Conservation (phyloP, 768 basidiomycete genomes). For the Russula olivacea region DNA sequence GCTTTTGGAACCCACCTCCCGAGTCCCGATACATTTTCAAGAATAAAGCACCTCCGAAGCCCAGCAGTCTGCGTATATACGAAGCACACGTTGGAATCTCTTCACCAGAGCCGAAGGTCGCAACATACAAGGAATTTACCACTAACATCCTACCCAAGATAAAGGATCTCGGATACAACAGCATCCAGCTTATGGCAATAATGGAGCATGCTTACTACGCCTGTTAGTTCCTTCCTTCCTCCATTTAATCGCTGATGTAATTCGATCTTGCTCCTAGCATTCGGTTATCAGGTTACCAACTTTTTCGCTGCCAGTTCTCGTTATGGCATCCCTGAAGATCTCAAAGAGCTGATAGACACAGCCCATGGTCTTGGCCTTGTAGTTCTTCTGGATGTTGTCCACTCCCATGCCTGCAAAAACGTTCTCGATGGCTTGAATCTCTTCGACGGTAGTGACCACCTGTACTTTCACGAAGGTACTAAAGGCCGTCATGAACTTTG, state of each 20-base stretch:
- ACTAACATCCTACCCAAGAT: conserved; percentile 79
- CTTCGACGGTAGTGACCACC: conserved; percentile 96
- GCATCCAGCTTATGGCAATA: conserved; percentile 96
- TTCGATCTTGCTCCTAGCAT: conserved; percentile 48
- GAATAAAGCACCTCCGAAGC: conserved; percentile 61
- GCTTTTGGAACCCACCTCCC: conserved; percentile 95
- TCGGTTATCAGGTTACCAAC: conserved; percentile 96
- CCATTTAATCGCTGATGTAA: conserved; percentile 1
- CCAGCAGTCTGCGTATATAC: conserved; percentile 73
- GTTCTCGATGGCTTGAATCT: conserved; percentile 90
- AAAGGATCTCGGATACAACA: conserved; percentile 88
- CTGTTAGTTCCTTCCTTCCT: conserved; percentile 47
- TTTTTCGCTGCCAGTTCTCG: conserved; percentile 97
- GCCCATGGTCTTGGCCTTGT: conserved; percentile 91
- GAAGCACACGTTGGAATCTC: conserved; percentile 99
- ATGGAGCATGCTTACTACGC: conserved; percentile 99
- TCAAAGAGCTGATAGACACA: conserved; percentile 91
- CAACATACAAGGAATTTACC: conserved; percentile 95
- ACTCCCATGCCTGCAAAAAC: conserved; percentile 98
- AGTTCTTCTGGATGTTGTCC: conserved; percentile 93
- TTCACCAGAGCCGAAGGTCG: conserved; percentile 78
- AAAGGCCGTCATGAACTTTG: conserved; percentile 93
- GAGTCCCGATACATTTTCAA: conserved; percentile 76
- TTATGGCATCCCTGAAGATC: conserved; percentile 92
- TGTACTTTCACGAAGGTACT: conserved; percentile 91